Percentiles rank a stretch among this genome's conserved stretches.
phyloP scores from a whole-genome alignment of 495 filamentous ascomycete genomes.

The Stereocaulon alpinum region DNA sequence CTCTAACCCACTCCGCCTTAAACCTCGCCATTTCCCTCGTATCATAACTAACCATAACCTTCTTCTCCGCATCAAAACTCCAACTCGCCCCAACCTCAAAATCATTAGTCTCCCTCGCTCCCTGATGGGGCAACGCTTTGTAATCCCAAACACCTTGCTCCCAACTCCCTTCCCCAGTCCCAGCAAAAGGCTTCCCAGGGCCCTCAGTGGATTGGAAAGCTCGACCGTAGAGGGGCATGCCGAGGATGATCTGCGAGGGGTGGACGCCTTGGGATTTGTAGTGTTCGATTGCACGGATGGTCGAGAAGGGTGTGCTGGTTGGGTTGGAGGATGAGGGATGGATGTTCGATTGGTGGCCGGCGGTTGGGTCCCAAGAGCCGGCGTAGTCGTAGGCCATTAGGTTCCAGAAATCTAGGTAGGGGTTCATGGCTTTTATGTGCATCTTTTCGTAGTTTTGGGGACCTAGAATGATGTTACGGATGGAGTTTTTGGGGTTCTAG shows the following conservation, averaged over 20 bases:
- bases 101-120: constrained; percentile 32
- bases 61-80: constrained; percentile 49
- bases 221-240: constrained; percentile 80
- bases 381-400: constrained; percentile 73
- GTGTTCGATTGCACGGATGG: constrained; percentile 37
- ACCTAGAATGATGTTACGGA: constrained; percentile 31
- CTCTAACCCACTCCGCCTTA: constrained; percentile 58
- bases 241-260: constrained; percentile 62
- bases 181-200: constrained; percentile 54
- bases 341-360: constrained; percentile 71
- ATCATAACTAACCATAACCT: constrained; percentile 70
- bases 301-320: constrained; percentile 45
- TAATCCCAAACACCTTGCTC: constrained; percentile 77
- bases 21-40: constrained; percentile 40
- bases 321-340: constrained; percentile 43
- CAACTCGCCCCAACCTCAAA: constrained; percentile 47
- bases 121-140: constrained; percentile 43
- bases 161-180: constrained; percentile 56
- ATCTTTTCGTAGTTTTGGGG: constrained; percentile 59
- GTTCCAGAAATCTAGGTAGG: constrained; percentile 68
- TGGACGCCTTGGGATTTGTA: constrained; percentile 56
- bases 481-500: not conserved
- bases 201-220: constrained; percentile 64
- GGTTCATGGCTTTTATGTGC: constrained; percentile 57
- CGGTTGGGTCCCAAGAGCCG: constrained; percentile 55